Conservation (phyloP, 805 yeast genomes). For the Wickerhamomyces xylosicus region DNA sequence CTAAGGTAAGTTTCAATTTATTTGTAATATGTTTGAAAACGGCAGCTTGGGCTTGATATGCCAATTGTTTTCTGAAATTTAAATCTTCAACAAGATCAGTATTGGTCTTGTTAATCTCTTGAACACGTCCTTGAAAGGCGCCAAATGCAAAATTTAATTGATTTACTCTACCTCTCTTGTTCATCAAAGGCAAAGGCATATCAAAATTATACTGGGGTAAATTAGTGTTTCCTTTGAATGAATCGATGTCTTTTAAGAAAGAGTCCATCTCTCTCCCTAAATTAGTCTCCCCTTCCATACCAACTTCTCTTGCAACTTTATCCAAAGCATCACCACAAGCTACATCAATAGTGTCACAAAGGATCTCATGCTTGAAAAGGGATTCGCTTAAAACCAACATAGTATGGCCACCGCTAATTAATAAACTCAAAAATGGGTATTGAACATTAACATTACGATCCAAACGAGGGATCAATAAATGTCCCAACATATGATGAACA, state of each 20-base stretch:
- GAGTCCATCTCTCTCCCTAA: conserved; percentile 75
- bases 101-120: conserved; percentile 21
- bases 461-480: conserved; percentile 58
- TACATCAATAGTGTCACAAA: conserved; percentile 71
- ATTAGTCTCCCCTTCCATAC: conserved; percentile 63
- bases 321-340: conserved; percentile 93
- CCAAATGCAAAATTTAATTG: conserved; percentile 64
- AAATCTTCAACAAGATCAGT: conserved; percentile 11
- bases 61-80: conserved; percentile 32
- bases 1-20: conserved; percentile 44
- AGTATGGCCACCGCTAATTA: conserved; percentile 94
- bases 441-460: conserved; percentile 33
- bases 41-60: conserved; percentile 49
- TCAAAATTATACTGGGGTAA: conserved; percentile 5
- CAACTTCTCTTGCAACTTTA: conserved; percentile 82
- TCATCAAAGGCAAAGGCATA: conserved; percentile 44
- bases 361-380: conserved; percentile 55
- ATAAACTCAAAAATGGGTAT: conserved; percentile 64
- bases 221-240: background rate
- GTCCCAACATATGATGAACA: conserved; percentile 96
- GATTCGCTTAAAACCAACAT: conserved; percentile 63
- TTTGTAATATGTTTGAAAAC: conserved; percentile 66
- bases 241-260: conserved; percentile 26
- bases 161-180: conserved; percentile 34
- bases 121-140: conserved; percentile 52